Evolutionary conservation across 768 basidiomycete species (phyloP).

Genomic region (Russula sp.): DNA sequence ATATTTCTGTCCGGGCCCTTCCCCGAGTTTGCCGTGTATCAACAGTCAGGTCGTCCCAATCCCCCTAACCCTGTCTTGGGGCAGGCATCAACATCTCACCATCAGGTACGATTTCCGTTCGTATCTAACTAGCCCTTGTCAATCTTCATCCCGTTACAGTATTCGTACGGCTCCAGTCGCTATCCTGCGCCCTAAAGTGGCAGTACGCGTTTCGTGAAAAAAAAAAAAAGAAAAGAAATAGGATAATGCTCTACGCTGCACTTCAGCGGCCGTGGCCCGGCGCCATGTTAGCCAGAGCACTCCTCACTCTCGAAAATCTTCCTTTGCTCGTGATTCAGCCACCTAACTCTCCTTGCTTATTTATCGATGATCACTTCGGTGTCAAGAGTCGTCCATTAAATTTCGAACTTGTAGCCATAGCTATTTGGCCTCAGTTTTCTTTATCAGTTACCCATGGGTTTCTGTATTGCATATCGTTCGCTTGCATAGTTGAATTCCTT

Average conservation of each 20-base stretch:
- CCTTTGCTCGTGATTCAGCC: not conserved
- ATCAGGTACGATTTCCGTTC: slow-evolving; percentile 12
- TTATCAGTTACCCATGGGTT: not conserved
- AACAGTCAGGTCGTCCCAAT: slow-evolving; percentile 11
- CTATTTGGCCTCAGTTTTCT: not conserved
- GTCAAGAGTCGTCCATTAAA: not conserved
- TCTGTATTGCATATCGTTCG: slow-evolving; percentile 1
- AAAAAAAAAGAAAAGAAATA: not conserved
- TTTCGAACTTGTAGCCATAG: slow-evolving; percentile 14
- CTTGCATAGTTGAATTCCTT: slow-evolving; percentile 1
- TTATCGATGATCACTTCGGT: not conserved
- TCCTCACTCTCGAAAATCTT: not conserved
- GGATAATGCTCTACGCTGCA: not conserved
- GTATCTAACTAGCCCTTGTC: not conserved
- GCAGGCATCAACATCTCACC: slow-evolving; percentile 45
- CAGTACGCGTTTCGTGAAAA: not conserved
- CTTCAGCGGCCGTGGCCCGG: not conserved
- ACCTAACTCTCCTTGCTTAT: not conserved
- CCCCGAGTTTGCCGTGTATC: slow-evolving; percentile 36
- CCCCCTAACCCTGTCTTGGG: slow-evolving; percentile 31
- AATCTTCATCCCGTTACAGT: slow-evolving; percentile 5
- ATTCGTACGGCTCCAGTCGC: slow-evolving; percentile 16
- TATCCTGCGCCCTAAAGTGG: slow-evolving; percentile 8
- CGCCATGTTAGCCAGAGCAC: not conserved
- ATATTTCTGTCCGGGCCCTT: slow-evolving; percentile 39